Evolutionary conservation across 148 eudicot genomes (phyloP), one percentile per base, ranked within the genome.

Genomic region (Amaranthus hypochondriacus): DNA sequence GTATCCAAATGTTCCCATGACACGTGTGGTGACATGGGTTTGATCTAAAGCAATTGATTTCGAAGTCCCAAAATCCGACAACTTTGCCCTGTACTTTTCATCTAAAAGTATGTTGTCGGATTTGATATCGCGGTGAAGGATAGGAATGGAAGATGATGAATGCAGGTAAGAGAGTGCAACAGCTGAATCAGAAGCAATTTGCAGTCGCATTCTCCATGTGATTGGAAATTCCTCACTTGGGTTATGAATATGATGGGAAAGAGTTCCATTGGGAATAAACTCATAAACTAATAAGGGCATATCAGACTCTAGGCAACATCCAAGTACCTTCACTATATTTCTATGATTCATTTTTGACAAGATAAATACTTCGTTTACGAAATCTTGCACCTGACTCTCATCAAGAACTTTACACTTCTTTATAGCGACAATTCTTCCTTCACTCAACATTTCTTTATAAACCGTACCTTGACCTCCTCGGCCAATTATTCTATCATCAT

Each of bases 231-330:
- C 80, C 15, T 72, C 72, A 46, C 58, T 66, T 57, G 76, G 71
- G 9, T 66, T 7, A 66, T 72, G 75, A 18, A 78, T 78, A 66
- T 78, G 80, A 48, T 70, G 57, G 62, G 50, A 72, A 13, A 78
- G 76, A 15, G 68, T 72, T 39, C 80, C 76, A 39, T 78, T 78
- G 5, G 76, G 72, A 10, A 78, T 59, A 56, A 71, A 78, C 72
- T 78, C 80, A 13, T 78, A 78, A n/a, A 78, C 80, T 3, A 78
- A 61, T 10, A 72, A 56, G 42, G 80, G 80, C 3, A 78, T 72
- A 21, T 78, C 80, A 0, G 80, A 72, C 76, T 78, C 80, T 56
- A 72, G 61, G 15, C 83, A 80, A n/a, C 80, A 78, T 57, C 80
- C 80, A 2, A 78, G 15, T 39, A 78, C 18, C 71, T 78, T 78